These are phyloP conservation scores for Chlamydomonas sp. DNA, from an alignment of 139 green algal species.

Conservation along the genomic window DNA sequence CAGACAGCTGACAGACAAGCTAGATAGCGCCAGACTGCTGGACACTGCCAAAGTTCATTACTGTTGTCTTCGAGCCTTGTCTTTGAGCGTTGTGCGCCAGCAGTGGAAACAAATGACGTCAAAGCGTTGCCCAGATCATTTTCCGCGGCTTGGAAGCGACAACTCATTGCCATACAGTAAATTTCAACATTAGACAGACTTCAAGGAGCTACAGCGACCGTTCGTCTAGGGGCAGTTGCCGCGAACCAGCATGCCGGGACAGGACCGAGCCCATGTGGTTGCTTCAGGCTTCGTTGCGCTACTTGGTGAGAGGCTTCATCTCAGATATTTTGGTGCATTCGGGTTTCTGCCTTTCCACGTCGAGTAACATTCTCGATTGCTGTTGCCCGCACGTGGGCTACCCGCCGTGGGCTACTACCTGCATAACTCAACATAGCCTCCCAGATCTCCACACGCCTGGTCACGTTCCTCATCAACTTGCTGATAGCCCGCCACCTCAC, in stretches of 20 bases:
- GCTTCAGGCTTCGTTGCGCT: slow-evolving; percentile 63
- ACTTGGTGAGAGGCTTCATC: slow-evolving; percentile 44
- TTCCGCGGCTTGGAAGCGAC: not conserved
- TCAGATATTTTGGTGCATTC: too few species aligned
- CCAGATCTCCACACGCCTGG: slow-evolving; percentile 64
- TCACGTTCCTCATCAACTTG: slow-evolving; percentile 92
- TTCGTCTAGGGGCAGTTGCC: not conserved
- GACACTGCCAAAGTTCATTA: not conserved
- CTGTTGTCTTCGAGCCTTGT: not conserved
- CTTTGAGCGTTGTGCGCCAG: not conserved
- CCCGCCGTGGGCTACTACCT: too few species aligned
- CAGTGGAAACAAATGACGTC: not conserved
- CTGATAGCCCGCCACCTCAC: slow-evolving; percentile 75
- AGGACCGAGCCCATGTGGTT: not conserved
- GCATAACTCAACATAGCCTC: not conserved
- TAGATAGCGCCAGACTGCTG: not conserved
- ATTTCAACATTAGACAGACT: not conserved
- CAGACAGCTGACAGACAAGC: not conserved
- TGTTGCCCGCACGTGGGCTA: not conserved
- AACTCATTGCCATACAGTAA: not conserved
- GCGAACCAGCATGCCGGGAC: not conserved
- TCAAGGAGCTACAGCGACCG: not conserved
- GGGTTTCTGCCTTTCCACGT: not conserved
- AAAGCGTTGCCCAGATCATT: not conserved
- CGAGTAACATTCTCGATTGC: not conserved